These are phyloP conservation scores for Priceomyces haplophilus DNA, from an alignment of 805 yeast genomes.

Conservation along the genomic window DNA sequence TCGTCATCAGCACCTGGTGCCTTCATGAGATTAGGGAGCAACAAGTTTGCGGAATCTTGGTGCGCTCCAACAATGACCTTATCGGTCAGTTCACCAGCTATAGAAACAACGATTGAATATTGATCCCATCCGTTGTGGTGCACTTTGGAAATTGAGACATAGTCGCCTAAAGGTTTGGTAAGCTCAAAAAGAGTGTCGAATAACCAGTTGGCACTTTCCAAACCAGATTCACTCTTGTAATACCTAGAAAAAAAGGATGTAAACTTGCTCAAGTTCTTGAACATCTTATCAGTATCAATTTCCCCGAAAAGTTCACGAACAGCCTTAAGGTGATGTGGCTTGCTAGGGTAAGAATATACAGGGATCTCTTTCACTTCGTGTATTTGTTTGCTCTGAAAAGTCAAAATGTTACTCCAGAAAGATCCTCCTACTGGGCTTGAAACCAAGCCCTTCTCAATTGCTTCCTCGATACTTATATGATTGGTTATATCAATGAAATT, in stretches of 20 bases:
- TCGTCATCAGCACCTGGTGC: constrained; percentile 98
- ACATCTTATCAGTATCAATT: constrained; percentile 48
- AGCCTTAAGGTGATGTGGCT: constrained; percentile 30
- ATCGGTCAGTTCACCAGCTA: constrained; percentile 50
- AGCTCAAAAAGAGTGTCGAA: constrained; percentile 46
- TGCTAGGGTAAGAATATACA: constrained; percentile 51
- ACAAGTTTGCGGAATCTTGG: constrained; percentile 75
- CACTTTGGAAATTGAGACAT: constrained; percentile 45
- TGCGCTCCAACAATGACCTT: constrained; percentile 84
- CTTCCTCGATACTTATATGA: constrained; percentile 35
- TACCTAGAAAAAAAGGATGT: constrained; percentile 73
- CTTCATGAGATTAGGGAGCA: constrained; percentile 62
- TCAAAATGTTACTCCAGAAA: constrained; percentile 13
- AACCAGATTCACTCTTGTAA: constrained; percentile 70
- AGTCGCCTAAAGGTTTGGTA: constrained; percentile 19
- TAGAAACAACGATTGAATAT: constrained; percentile 64
- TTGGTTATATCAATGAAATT: constrained; percentile 66
- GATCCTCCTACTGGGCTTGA: constrained; percentile 9
- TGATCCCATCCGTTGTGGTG: constrained; percentile 75
- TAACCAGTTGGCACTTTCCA: constrained; percentile 71
- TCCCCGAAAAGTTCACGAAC: constrained; percentile 41
- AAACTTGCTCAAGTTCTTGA: constrained; percentile 55
- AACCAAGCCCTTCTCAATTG: constrained; percentile 25
- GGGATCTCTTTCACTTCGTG: constrained; percentile 23
- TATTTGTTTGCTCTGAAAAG: constrained; percentile 27